A percentile compares a stretch with the other conserved stretches of the same genome.
Evolutionary conservation across 163 green algal genomes (phyloP).

Genomic region (Smithsoniella earleae): DNA sequence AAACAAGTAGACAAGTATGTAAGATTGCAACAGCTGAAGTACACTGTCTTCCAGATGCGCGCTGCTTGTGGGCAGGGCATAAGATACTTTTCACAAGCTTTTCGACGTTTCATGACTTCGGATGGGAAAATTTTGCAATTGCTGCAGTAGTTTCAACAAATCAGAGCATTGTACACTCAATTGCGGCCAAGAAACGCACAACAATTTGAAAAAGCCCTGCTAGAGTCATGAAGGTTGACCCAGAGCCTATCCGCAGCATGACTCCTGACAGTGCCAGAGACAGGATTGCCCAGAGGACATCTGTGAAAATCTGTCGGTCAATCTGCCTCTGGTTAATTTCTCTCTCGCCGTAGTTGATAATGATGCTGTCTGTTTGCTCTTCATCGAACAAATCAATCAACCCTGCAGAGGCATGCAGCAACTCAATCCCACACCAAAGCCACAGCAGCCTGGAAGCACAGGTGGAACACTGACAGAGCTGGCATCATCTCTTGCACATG

Average conservation of each 20-base stretch:
- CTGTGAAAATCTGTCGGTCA: background rate
- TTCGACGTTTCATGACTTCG: no score
- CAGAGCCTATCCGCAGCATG: conserved; percentile 23
- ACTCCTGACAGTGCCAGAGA: background rate
- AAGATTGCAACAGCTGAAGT: no score
- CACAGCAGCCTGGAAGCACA: no score
- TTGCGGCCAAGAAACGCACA: background rate
- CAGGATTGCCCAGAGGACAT: conserved; percentile 10
- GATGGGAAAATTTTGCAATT: no score
- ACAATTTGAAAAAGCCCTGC: conserved; percentile 8
- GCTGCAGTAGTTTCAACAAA: no score
- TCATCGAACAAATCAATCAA: conserved; percentile 28
- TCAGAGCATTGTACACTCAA: no score
- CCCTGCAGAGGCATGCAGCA: background rate
- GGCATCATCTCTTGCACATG: no score
- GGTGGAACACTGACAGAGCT: no score
- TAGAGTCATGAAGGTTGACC: conserved; percentile 14
- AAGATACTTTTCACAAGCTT: no score
- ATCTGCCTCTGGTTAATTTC: conserved; percentile 22
- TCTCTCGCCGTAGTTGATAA: conserved; percentile 30
- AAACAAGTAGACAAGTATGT: no score
- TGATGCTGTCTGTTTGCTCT: conserved; percentile 3
- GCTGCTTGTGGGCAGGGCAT: no score
- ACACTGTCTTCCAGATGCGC: no score
- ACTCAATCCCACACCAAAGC: background rate